Conservation (phyloP, 2,329 filamentous ascomycete genomes). For the Aspergillus aculeatus region DNA sequence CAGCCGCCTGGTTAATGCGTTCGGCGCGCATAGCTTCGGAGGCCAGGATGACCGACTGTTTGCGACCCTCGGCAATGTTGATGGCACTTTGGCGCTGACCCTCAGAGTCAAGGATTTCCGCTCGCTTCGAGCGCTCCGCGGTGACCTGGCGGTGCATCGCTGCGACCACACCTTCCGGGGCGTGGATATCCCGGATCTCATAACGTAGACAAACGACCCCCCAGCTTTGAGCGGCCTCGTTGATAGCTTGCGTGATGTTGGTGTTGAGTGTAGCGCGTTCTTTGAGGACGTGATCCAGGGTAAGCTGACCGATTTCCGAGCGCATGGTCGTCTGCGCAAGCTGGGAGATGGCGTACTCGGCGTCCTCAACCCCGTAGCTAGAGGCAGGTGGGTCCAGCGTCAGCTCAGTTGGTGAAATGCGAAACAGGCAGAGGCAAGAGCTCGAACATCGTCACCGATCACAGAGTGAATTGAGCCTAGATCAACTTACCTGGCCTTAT, state of each 20-base stretch:
- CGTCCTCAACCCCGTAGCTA: constrained; percentile 96
- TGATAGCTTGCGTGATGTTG: constrained; percentile 98
- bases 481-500: constrained; percentile 78
- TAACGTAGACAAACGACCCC: constrained; percentile 94
- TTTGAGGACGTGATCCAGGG: constrained; percentile 95
- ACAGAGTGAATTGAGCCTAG: background rate
- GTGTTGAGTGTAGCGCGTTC: constrained; percentile 94
- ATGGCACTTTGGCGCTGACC: constrained; percentile 96
- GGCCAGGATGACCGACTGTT: constrained; percentile 94
- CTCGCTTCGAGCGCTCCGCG: constrained; percentile 93
- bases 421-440: background rate
- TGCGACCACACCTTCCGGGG: constrained; percentile 85
- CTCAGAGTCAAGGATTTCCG: constrained; percentile 95
- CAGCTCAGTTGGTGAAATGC: background rate
- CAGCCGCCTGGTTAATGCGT: constrained; percentile 86
- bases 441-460: background rate
- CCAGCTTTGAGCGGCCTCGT: constrained; percentile 96
- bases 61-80: constrained; percentile 96
- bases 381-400: background rate
- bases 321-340: constrained; percentile 99
- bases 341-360: constrained; percentile 97
- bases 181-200: constrained; percentile 97
- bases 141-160: constrained; percentile 99
- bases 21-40: constrained; percentile 88
- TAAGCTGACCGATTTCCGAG: constrained; percentile 93